Evolutionary conservation across 352 stramenopile species (phyloP), one percentile per base, ranked within the genome.

Genomic region (Phytophthora ohioensis): DNA sequence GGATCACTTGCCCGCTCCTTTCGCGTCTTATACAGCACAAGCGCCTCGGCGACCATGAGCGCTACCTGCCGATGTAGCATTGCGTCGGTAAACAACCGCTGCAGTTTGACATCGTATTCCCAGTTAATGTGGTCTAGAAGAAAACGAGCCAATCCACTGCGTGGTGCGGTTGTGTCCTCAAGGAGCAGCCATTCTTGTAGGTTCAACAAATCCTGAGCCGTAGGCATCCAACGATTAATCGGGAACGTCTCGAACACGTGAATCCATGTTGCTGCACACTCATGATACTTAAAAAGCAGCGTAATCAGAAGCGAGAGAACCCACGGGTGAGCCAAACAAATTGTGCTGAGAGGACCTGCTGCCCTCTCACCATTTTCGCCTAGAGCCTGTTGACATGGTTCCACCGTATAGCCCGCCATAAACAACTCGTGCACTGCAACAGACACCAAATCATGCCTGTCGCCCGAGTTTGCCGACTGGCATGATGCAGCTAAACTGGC

Each of bases 161-260:
- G 82, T 32, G 84, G 76, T 27, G 87, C 74, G 0, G 56, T 65
- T 10, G 87, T 85, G 58, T 96, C 87, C 35, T 94, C 85, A n/a
- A 95, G 70, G 32, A 93, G 57, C 8, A 96, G 49, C 89, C 89
- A 96, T 54, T 93, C 84, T 61, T 96, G 87, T 12, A 96, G 67
- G 58, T 85, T 90, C 1, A 75, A 46, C 55, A 96, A 62, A 68
- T 96, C 89, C 8, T 81, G 72, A 3, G 65, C 64, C 4, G 81
- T 92, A 0, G 89, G 89, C 15, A 87, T 58, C 89, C 89, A 96
- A 2, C 87, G 81, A 69, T 93, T 94, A n/a, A 96, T 84, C 8
- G 89, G 89, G 67, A 96, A 92, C 27, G 82, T 93, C 59, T 94
- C 86, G 27, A 96, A 95, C 7, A 96, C 82, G 38, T 92, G 75